A percentile compares a stretch with the other conserved stretches of the same genome.
These are phyloP conservation scores for Edaphochlamys debaryana DNA, from an alignment of 139 green algal genomes.

Conservation along the genomic window DNA sequence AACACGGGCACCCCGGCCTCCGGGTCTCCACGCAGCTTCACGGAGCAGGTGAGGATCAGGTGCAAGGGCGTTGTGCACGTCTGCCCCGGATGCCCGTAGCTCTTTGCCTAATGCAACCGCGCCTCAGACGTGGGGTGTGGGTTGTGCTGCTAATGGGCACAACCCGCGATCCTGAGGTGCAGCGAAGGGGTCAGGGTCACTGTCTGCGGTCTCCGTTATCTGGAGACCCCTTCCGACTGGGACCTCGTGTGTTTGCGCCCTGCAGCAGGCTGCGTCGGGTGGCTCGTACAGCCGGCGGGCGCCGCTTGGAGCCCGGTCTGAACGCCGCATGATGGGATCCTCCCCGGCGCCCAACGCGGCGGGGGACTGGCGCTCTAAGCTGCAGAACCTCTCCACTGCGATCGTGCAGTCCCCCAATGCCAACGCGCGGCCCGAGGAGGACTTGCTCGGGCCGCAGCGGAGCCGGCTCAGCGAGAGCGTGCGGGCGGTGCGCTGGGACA, in stretches of 20 bases:
- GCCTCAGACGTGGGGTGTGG: too few relatives aligned
- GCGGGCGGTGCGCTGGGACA: conserved; percentile 42
- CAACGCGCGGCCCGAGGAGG: neutral
- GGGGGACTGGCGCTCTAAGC: conserved; percentile 39
- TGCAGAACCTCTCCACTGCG: conserved; percentile 39
- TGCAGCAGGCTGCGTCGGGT: too few relatives aligned
- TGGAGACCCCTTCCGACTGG: too few relatives aligned
- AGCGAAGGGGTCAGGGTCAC: too few relatives aligned
- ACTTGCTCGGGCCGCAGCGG: conserved; percentile 22
- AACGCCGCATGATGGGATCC: conserved; percentile 6
- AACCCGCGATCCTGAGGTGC: too few relatives aligned
- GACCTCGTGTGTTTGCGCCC: too few relatives aligned
- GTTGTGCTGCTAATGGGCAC: too few relatives aligned
- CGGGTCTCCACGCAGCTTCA: conserved; percentile 22
- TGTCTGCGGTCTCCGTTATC: too few relatives aligned
- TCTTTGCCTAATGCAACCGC: too few relatives aligned
- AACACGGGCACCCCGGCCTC: neutral
- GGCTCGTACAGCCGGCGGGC: conserved; percentile 10
- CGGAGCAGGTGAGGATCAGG: neutral
- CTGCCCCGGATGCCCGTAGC: too few relatives aligned
- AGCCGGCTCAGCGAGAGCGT: conserved; percentile 28
- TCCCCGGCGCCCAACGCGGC: neutral
- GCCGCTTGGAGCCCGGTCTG: conserved; percentile 13
- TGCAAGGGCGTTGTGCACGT: too few relatives aligned
- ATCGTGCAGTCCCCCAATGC: conserved; percentile 13